Base-by-base conservation (phyloP, 805 yeast genomes). In the Lachancea waltii region DNA sequence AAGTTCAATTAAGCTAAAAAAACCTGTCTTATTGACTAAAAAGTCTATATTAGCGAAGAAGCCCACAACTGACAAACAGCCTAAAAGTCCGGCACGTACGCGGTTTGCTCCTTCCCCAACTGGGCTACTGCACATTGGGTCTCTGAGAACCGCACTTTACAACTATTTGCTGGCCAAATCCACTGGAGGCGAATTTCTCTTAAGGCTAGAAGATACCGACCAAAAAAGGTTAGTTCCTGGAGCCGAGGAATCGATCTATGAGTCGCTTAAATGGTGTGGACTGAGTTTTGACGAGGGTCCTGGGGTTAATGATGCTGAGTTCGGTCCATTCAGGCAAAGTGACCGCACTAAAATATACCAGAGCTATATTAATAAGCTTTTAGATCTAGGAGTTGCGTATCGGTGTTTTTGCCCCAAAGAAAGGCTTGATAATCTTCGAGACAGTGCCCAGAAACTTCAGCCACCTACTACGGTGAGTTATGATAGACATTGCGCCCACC, bases 101-200 rank as follows among this genome's bases (percentile, higher is more conserved):
- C 65, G 99, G 46, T 92, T 92, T 62, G 99, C 99, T 0, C 98
- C 99, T 0, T 87, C 97, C 2, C 99, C 99, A 1, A 92, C 99
- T 0, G 99, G 99, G 0, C 75, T 75, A 44, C 67, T 92, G n/a
- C 99, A 92, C 57, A 58, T 92, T 42, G 99, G 99, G 0, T 89
- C 97, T 0, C 56, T 92, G 32, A 66, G 99, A 57, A 92, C 99
- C 0, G 97, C 97, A 0, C 61, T 92, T 14, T 92, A 86, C 62
- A 92, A 92, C 59, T 92, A 79, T 51, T 60, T 92, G 13, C 63
- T 85, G 11, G 97, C 98, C 0, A 76, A 68, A 49, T 69, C 73
- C 38, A 85, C 95, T 0, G 74, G 75, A 0, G 98, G 98, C 0
- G 73, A 75, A 49, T 92, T 92, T 51, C 44, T 92, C 3, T 58